These are phyloP conservation scores for Colletotrichum siamense DNA, from an alignment of 2,329 filamentous ascomycete species.

Conservation along the genomic window DNA sequence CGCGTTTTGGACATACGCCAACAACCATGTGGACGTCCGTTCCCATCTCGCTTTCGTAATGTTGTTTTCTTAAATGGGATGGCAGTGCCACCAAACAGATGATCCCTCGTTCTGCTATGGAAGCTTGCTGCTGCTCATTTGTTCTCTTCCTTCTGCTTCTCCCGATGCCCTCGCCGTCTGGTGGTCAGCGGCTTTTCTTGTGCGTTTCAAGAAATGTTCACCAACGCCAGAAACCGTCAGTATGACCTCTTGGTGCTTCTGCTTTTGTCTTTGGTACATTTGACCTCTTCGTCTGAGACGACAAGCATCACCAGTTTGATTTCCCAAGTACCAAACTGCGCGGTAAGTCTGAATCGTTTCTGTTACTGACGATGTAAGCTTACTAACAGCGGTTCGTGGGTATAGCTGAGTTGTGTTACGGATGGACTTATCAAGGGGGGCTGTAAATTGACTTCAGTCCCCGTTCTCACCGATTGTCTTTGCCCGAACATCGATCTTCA, in stretches of 20 bases:
- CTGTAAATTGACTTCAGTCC: constrained; percentile 14
- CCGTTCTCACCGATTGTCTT: constrained; percentile 13
- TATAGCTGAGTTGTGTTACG: neutral
- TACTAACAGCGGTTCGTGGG: neutral
- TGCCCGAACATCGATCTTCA: constrained; percentile 18
- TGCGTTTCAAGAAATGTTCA: neutral
- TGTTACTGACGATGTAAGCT: accelerated
- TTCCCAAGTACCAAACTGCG: neutral
- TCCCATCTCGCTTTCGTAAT: neutral
- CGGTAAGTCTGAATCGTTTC: neutral
- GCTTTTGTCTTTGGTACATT: neutral
- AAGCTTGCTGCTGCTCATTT: neutral
- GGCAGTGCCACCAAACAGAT: neutral
- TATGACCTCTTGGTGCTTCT: neutral
- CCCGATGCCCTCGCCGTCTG: neutral
- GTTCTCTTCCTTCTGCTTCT: neutral
- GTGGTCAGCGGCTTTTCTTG: neutral
- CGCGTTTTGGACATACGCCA: neutral
- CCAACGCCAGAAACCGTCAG: neutral
- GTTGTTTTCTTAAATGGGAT: neutral
- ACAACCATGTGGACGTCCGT: neutral
- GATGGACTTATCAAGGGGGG: neutral
- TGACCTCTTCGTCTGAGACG: neutral
- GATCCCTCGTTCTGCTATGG: neutral
- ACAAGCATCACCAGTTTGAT: neutral